Evolutionary conservation across 1,284 basidiomycete species (phyloP), one percentile per base, ranked within the genome.

Genomic region (Cryptococcus depauperatus): DNA sequence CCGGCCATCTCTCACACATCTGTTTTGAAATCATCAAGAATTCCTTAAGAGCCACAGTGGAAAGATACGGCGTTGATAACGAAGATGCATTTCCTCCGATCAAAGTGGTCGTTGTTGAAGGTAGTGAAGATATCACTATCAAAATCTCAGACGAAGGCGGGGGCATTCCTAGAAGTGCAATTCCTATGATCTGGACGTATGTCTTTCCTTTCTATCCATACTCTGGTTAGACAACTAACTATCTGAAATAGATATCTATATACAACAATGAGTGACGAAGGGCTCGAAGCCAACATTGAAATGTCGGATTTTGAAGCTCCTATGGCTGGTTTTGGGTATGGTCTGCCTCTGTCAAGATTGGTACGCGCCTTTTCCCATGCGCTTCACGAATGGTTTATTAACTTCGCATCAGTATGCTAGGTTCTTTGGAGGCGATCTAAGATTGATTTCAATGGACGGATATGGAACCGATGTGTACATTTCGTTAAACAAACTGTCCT

Each of bases 21-120:
- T 81, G 86, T 57, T 98, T 98, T 66, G 95, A 99, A 70, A 79
- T 98, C 16, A 78, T 98, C 53, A 98, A 98, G 70, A 99, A 99
- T 75, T 96, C 91, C 19, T 78, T 99, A 6, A 83, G 93, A 40
- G 93, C 95, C 4, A 88, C 96, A 29, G 93, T 98, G 14, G 95
- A 98, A 71, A 81, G 88, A 2, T 89, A 83, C 66, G 69, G 69
- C n/a, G 80, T 81, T 2, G 85, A 90, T 44, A 78, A 81, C 55
- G 89, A 90, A 62, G 81, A 83, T 53, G 61, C 70, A 37, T 90
- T 85, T 73, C 93, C 93, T 19, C 86, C 92, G 0, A 96, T 98
- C 76, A 95, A 93, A 72, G 89, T 96, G 33, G 81, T 98, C 48
- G 93, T 97, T 18, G 88, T 96, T 1, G 91, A 97, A 66, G 90